Conservation (phyloP, 2,329 filamentous ascomycete species). For the Microdochium trichocladiopsis region DNA sequence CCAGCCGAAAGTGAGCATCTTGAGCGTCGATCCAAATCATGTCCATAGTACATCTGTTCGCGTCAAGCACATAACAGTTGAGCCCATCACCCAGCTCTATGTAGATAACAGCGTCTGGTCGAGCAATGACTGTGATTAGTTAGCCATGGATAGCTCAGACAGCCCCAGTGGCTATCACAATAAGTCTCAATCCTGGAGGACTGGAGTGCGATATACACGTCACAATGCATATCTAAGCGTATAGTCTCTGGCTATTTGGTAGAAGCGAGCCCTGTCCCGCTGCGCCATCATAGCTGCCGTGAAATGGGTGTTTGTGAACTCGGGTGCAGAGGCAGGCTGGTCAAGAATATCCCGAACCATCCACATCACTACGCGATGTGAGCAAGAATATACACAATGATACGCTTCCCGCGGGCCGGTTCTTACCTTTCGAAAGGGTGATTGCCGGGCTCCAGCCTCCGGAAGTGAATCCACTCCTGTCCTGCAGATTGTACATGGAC, state of each 20-base stretch:
- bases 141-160: neutral
- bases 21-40: neutral
- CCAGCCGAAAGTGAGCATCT: neutral
- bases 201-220: neutral
- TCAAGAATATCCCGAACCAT: neutral
- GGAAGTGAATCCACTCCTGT: too few species aligned
- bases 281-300: neutral
- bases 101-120: neutral
- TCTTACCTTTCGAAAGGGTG: neutral
- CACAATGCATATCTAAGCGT: neutral
- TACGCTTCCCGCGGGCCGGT: neutral
- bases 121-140: neutral
- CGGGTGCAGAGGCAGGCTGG: neutral
- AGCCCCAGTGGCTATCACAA: neutral
- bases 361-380: neutral
- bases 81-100: neutral
- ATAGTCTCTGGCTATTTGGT: neutral
- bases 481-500: neutral
- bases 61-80: neutral
- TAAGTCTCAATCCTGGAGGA: neutral
- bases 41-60: neutral
- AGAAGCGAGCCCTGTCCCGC: neutral
- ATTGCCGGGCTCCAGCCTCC: neutral
- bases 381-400: neutral
- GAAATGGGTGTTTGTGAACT: neutral